Evolutionary conservation across 2,329 filamentous ascomycete genomes (phyloP).

Genomic region (Cadophora malorum): DNA sequence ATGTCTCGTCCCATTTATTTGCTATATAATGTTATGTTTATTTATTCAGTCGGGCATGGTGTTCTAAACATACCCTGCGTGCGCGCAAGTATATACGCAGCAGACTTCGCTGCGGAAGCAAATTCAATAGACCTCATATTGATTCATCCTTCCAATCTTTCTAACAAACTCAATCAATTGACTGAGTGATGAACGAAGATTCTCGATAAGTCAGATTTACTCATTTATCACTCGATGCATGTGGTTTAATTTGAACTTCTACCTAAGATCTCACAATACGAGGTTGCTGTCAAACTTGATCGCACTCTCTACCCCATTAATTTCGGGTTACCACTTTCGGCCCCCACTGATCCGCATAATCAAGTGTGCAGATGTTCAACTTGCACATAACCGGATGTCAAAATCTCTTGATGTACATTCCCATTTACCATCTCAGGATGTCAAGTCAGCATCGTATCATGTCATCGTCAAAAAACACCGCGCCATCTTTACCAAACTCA

Average conservation of each 20-base stretch:
- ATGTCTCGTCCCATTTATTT: not conserved
- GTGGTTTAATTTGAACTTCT: not conserved
- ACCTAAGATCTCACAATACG: not conserved
- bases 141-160: too few species aligned
- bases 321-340: not conserved
- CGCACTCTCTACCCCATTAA: not conserved
- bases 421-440: too few species aligned
- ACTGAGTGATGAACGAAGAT: too few species aligned
- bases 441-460: too few species aligned
- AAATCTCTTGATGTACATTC: too few species aligned
- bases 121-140: not conserved
- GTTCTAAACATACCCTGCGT: slow-evolving; percentile 11
- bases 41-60: not conserved
- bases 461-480: too few species aligned
- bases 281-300: not conserved
- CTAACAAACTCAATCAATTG: too few species aligned
- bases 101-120: not conserved
- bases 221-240: not conserved
- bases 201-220: too few species aligned
- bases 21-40: not conserved
- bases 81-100: slow-evolving; percentile 8
- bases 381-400: too few species aligned
- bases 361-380: too few species aligned
- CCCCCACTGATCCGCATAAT: not conserved
- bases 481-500: too few species aligned